Conservation (phyloP, 2,329 filamentous ascomycete genomes). For the Arthrocladium fulminans region DNA sequence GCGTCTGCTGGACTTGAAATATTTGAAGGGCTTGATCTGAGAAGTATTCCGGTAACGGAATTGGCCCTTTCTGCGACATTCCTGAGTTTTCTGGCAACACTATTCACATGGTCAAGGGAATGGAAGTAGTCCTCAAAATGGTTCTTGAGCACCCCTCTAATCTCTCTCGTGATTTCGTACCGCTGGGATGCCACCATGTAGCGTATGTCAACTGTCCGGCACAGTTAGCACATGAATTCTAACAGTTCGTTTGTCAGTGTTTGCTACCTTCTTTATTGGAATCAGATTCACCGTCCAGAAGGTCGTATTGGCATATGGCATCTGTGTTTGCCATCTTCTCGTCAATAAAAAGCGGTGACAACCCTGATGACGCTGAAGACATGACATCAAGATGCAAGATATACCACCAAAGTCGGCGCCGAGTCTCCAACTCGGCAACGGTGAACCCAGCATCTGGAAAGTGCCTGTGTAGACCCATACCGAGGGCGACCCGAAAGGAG, state of each 20-base stretch:
- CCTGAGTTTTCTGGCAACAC: conserved; percentile 9
- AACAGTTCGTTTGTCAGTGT: too few relatives aligned
- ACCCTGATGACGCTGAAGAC: conserved; percentile 15
- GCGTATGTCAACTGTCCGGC: conserved; percentile 14
- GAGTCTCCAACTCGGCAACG: conserved; percentile 15
- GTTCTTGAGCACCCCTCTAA: conserved; percentile 11
- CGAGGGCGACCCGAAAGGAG: conserved; percentile 17
- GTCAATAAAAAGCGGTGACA: conserved; percentile 20
- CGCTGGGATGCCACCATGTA: conserved; percentile 18
- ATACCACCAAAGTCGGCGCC: conserved; percentile 20
- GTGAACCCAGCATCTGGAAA: conserved; percentile 12
- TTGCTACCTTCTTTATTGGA: too few relatives aligned
- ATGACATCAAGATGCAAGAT: conserved; percentile 20
- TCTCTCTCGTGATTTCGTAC: conserved; percentile 17
- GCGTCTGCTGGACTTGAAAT: neutral
- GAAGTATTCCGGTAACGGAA: conserved; percentile 7
- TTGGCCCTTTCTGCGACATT: conserved; percentile 9
- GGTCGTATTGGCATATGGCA: conserved; percentile 14
- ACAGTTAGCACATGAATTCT: neutral
- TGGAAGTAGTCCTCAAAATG: conserved; percentile 17
- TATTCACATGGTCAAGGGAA: conserved; percentile 9
- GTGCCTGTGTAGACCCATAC: conserved; percentile 19
- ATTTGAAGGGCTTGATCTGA: conserved; percentile 1
- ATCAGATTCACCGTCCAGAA: neutral
- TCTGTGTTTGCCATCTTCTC: conserved; percentile 19